phyloP scores from a whole-genome alignment of 495 filamentous ascomycete species.

The Letharia lupina region DNA sequence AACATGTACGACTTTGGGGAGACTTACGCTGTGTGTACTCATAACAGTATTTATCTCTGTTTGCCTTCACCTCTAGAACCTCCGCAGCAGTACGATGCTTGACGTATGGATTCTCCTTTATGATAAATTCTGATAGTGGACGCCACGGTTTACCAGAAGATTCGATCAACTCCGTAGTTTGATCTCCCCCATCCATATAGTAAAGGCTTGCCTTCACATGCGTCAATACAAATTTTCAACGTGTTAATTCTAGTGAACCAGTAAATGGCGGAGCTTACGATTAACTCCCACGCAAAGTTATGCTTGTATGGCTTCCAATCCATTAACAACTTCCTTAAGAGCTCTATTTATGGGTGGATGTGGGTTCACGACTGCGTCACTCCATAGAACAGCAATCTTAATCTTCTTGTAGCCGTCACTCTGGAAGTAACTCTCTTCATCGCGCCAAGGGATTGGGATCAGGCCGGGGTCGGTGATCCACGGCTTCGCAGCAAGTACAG shows the following conservation, averaged over 20 bases:
- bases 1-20: not conserved
- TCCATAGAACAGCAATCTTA: constrained; percentile 44
- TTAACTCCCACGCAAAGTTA: constrained; percentile 38
- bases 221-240: too few species aligned
- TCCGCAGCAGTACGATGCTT: constrained; percentile 21
- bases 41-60: constrained; percentile 38
- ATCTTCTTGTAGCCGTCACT: constrained; percentile 30
- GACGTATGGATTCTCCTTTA: constrained; percentile 41
- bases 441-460: constrained; percentile 40
- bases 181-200: constrained; percentile 49
- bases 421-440: constrained; percentile 23
- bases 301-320: constrained; percentile 26
- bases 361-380: constrained; percentile 47
- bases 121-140: constrained; percentile 43
- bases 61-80: constrained; percentile 24
- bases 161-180: constrained; percentile 41
- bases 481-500: constrained; percentile 31
- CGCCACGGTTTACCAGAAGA: constrained; percentile 49
- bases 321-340: constrained; percentile 35
- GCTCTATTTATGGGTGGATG: constrained; percentile 46
- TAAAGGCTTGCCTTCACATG: constrained; percentile 45
- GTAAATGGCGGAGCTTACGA: constrained; percentile 32
- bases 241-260: too few species aligned
- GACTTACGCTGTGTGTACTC: constrained; percentile 37
- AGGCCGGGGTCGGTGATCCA: constrained; percentile 38